Evolutionary conservation across 495 filamentous ascomycete species (phyloP).

Genomic region (Xylaria telfairii): DNA sequence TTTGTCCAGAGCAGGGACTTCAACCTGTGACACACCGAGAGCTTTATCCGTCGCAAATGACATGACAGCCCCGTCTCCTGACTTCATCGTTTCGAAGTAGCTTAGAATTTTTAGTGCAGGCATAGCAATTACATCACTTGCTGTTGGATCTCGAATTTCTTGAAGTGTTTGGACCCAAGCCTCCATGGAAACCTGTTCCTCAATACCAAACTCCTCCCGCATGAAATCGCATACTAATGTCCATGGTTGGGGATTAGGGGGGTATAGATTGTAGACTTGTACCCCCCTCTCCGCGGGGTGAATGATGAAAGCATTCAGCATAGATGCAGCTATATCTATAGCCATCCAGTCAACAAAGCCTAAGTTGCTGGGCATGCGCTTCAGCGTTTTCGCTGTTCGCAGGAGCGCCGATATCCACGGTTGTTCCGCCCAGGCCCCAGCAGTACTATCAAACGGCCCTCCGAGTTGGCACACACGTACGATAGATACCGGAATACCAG

Average conservation of each 20-base stretch:
- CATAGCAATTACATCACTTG: conserved; percentile 10
- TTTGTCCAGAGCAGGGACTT: conserved; percentile 9
- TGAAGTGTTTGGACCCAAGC: conserved; percentile 16
- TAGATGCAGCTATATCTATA: conserved; percentile 35
- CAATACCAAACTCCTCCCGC: not conserved
- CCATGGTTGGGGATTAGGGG: conserved; percentile 19
- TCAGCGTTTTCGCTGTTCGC: conserved; percentile 26
- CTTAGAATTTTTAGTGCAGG: conserved; percentile 24
- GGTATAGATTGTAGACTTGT: conserved; percentile 16
- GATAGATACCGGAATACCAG: conserved; percentile 29
- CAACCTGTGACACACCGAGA: not conserved
- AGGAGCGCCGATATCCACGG: conserved; percentile 36
- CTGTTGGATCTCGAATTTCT: conserved; percentile 9
- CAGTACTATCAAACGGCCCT: conserved; percentile 27
- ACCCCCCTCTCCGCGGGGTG: no score
- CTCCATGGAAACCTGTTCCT: not conserved
- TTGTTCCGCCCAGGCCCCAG: conserved; percentile 35
- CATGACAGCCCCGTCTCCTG: not conserved
- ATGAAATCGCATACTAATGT: not conserved
- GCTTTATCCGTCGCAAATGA: not conserved
- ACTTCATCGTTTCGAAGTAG: conserved; percentile 8
- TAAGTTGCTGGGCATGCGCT: conserved; percentile 20
- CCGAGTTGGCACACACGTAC: conserved; percentile 38
- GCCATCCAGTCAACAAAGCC: conserved; percentile 47
- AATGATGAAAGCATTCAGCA: conserved; percentile 30